Conservation (phyloP, 106 monocot species). For the Allium fistulosum region DNA sequence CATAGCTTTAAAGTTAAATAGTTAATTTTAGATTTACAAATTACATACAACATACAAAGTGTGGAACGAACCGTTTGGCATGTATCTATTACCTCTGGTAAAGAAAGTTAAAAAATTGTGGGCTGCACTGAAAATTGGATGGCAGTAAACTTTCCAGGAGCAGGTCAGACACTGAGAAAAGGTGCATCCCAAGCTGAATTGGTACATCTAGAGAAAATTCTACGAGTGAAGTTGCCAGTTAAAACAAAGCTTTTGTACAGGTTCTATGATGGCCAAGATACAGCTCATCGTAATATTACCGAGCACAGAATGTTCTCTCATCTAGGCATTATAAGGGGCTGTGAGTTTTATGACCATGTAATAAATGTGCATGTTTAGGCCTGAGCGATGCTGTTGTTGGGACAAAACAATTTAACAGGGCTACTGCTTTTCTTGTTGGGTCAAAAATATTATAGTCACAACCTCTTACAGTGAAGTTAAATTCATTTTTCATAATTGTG, state of each 20-base stretch:
- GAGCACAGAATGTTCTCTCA: conserved; percentile 9
- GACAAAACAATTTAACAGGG: conserved; percentile 17
- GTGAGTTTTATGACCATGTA: conserved; percentile 48
- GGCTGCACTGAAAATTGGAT: conserved; percentile 51
- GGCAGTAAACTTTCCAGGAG: conserved; percentile 69
- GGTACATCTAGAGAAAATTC: conserved; percentile 34
- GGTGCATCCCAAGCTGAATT: conserved; percentile 81
- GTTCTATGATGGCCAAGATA: conserved; percentile 60
- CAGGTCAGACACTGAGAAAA: conserved; percentile 48
- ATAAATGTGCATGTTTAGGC: conserved; percentile 72
- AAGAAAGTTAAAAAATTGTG: conserved; percentile 55
- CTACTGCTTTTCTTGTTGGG: conserved; percentile 14
- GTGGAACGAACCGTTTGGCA: conserved; percentile 58
- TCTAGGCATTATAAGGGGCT: conserved; percentile 78
- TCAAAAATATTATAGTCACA: conserved; percentile 7
- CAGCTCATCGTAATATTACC: conserved; percentile 3
- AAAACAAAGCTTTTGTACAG: conserved; percentile 6
- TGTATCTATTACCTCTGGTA: conserved; percentile 71
- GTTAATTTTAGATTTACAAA: too few relatives aligned
- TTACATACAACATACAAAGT: conserved; percentile 12
- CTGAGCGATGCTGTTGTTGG: conserved; percentile 31
- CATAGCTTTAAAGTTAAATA: too few relatives aligned
- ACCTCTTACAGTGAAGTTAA: conserved; percentile 23
- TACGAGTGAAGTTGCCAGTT: conserved; percentile 13
- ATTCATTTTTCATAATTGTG: conserved; percentile 57